Conservation (phyloP, 2,329 filamentous ascomycete genomes). For the Purpureocillium lavendulum region DNA sequence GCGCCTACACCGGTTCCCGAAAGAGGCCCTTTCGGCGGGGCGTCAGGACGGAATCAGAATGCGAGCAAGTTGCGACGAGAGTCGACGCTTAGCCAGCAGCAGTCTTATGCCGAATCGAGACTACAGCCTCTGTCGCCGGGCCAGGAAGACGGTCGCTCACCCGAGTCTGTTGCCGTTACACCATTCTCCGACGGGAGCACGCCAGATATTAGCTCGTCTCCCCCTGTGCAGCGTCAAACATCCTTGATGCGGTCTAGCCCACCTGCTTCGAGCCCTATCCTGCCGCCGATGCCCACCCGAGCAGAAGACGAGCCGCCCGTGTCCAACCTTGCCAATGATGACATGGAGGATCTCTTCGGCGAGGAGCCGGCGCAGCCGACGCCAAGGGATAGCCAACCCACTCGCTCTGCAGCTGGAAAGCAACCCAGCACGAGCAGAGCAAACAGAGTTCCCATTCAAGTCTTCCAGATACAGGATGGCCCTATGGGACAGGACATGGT, state of each 20-base stretch:
- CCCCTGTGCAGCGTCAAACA: conserved; percentile 63
- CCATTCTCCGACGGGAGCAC: conserved; percentile 60
- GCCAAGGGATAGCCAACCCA: conserved; percentile 21
- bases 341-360: conserved; percentile 60
- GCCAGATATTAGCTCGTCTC: conserved; percentile 80
- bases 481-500: conserved; percentile 25
- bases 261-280: conserved; percentile 70
- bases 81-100: conserved; percentile 48
- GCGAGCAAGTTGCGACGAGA: conserved; percentile 44
- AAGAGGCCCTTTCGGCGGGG: conserved; percentile 16
- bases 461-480: conserved; percentile 29
- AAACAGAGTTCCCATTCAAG: conserved; percentile 31
- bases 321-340: conserved; percentile 81
- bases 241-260: conserved; percentile 50
- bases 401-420: conserved; percentile 8
- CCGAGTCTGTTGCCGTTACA: conserved; percentile 44
- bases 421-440: conserved; percentile 24
- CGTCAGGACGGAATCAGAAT: conserved; percentile 20
- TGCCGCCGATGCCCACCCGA: conserved; percentile 51
- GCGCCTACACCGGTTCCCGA: conserved; percentile 69
- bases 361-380: conserved; percentile 43
- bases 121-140: conserved; percentile 30
- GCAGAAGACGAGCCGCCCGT: conserved; percentile 55
- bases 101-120: conserved; percentile 28
- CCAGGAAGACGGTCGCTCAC: conserved; percentile 44